phyloP scores from a whole-genome alignment of 2,329 filamentous ascomycete genomes.

The Metarhizium sp. region DNA sequence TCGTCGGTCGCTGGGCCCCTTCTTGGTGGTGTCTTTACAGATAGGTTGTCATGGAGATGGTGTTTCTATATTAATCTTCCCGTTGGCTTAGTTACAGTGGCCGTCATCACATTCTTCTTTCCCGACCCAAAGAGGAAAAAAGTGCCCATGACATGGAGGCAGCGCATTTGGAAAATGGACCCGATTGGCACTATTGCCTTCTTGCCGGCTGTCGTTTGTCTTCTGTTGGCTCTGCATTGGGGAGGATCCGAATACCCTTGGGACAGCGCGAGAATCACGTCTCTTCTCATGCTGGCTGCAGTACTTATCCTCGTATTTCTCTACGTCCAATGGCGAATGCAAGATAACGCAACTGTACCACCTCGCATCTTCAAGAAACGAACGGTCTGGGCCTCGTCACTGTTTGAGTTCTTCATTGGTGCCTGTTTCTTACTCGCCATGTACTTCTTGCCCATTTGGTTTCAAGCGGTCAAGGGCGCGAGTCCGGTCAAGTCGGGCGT shows the following conservation, averaged over 20 bases:
- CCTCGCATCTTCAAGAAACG: conserved; percentile 30
- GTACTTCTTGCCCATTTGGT: conserved; percentile 36
- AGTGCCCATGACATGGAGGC: background rate
- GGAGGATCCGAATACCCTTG: conserved; percentile 26
- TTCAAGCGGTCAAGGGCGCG: conserved; percentile 33
- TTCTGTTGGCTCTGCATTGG: conserved; percentile 41
- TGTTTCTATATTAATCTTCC: conserved; percentile 22
- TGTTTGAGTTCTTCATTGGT: conserved; percentile 29
- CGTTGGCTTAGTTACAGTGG: conserved; percentile 12
- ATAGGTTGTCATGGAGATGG: conserved; percentile 18
- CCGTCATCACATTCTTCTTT: conserved; percentile 22
- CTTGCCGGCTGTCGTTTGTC: conserved; percentile 30
- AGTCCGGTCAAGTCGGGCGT: conserved; percentile 29
- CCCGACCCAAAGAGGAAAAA: conserved; percentile 15
- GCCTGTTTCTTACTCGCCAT: conserved; percentile 21
- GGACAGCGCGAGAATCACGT: background rate
- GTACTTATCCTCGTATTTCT: conserved; percentile 23
- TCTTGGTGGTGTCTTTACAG: conserved; percentile 14
- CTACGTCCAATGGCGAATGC: conserved; percentile 27
- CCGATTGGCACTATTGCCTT: conserved; percentile 20
- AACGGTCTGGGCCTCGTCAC: conserved; percentile 25
- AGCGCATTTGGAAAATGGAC: background rate
- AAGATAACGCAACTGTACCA: conserved; percentile 34
- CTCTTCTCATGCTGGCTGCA: background rate
- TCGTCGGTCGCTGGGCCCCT: conserved; percentile 16